Evolutionary conservation across 805 yeast genomes (phyloP), one percentile per base, ranked within the genome.

Genomic region (Candida sanyiensis): DNA sequence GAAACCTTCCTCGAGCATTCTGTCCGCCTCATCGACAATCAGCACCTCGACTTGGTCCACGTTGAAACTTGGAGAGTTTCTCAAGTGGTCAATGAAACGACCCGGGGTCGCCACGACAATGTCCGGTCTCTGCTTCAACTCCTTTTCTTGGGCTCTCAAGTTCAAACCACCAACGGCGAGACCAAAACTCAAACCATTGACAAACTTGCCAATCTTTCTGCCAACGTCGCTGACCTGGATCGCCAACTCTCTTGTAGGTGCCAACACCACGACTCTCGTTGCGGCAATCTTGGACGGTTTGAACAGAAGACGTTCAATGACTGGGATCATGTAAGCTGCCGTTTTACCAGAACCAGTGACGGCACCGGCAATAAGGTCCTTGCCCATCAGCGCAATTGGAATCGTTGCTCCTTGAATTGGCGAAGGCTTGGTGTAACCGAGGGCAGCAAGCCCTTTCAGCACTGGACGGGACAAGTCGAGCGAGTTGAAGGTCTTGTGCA

Each of bases 311-410:
- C 99, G 79, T 64, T 93, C 98, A 44, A 93, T 77, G 32, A 89
- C 86, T 11, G 98, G 98, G 39, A 93, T 83, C 82, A 93, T 80
- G 59, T 87, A 93, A 1, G 99, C 99, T 3, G 97, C 98, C 18
- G 99, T 93, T 61, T 93, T 93, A 74, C 99, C 99, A 16, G 97
- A 90, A 67, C 99, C 99, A 5, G 99, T 93, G 18, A 86, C 96
- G 25, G 99, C 99, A 69, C 97, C 97, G 13, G 97, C 99, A 53
- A 93, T 96, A 37, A 93, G 78, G 63, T 93, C 99, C 57, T 86
- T 90, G 53, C 99, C 99, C 46, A 85, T 59, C 28, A 93, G 69
- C 1, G 96, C 96, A 41, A 90, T 79, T 11, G 99, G 98, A 45
- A 93, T 89, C 7, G 95, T 77, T 1, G 96, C 84, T 44, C 89